Base-by-base conservation (phyloP, 495 filamentous ascomycete species). In the Cudoniella acicularis region DNA sequence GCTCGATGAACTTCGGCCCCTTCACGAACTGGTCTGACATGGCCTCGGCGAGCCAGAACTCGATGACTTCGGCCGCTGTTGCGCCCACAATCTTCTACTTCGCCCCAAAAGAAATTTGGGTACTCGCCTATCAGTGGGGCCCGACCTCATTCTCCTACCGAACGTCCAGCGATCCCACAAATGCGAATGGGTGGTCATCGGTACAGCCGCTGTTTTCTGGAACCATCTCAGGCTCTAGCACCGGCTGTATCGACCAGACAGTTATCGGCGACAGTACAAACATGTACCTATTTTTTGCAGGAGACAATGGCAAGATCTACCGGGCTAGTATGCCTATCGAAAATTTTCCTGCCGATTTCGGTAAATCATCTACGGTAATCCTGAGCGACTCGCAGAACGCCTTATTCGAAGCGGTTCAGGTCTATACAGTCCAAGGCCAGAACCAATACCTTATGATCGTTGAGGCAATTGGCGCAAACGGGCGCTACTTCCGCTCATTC, bases 291-390 rank as follows among this genome's bases (percentile, higher is more conserved):
- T 87, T 86, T 75, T 87, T 85, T 53, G 73, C 78, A 0, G 83
- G 82, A 8, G 83, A 87, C 62, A 83, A 87, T 59, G 84, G 84
- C 68, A 79, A 77, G 51, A 81, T 87, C 66, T 87, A 86, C 71
- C 76, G 81, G 9, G 56, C 81, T 23, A 76, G 71, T 54, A 87
- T 84, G 79, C 72, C 83, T 24, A 75, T 85, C 54, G 70, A 54
- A 26, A 75, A 78, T 42, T 87, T 87, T 73, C 83, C 83, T 0
- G 77, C 75, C 52, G 73, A 64, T 63, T 86, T 88, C 65, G 83
- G 83, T 57, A 72, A 71, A 2, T 25, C 65, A 0, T 75, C 67
- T 1, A 73, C 73, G 41, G 68, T 75, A 0, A 62, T 86, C 57
- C 50, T 85, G n/a, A 77, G 64, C 64, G 83, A 79, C 61, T 59